These are phyloP conservation scores for Penicillium sp. DNA, from an alignment of 2,329 filamentous ascomycete species.

Conservation along the genomic window DNA sequence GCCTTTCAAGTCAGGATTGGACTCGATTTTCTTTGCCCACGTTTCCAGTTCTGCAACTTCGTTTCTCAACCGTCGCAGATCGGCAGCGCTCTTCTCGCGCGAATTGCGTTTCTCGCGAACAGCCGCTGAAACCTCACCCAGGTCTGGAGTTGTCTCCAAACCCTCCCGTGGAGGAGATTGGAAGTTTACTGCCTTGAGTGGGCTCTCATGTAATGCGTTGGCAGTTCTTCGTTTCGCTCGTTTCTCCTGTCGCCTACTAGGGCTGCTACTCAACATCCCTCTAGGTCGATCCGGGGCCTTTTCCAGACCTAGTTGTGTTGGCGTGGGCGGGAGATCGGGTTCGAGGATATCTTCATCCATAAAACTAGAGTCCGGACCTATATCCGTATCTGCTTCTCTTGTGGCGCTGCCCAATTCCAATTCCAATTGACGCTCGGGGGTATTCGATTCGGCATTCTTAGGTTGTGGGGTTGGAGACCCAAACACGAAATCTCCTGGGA, in stretches of 20 bases:
- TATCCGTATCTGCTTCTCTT: conserved; percentile 18
- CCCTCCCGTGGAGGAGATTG: conserved; percentile 15
- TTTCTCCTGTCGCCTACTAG: conserved; percentile 31
- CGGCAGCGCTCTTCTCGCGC: conserved; percentile 53
- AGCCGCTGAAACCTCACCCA: conserved; percentile 21
- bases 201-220: conserved; percentile 27
- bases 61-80: conserved; percentile 56
- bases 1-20: conserved; percentile 28
- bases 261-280: conserved; percentile 38
- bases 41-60: conserved; percentile 57
- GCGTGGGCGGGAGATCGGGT: conserved; percentile 60
- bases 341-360: conserved; percentile 47
- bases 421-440: conserved; percentile 34
- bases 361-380: conserved; percentile 18
- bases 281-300: conserved; percentile 32
- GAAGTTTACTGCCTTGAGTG: conserved; percentile 28
- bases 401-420: conserved; percentile 33
- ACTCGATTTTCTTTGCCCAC: conserved; percentile 56
- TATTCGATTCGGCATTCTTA: conserved; percentile 15
- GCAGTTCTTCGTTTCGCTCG: conserved; percentile 24
- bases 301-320: conserved; percentile 41
- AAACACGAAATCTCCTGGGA: conserved; percentile 29
- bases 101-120: conserved; percentile 50
- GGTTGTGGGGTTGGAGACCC: conserved; percentile 24
- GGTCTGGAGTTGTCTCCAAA: conserved; percentile 2